Conservation (phyloP, 2,329 filamentous ascomycete genomes). For the Fusarium sarcochroum region DNA sequence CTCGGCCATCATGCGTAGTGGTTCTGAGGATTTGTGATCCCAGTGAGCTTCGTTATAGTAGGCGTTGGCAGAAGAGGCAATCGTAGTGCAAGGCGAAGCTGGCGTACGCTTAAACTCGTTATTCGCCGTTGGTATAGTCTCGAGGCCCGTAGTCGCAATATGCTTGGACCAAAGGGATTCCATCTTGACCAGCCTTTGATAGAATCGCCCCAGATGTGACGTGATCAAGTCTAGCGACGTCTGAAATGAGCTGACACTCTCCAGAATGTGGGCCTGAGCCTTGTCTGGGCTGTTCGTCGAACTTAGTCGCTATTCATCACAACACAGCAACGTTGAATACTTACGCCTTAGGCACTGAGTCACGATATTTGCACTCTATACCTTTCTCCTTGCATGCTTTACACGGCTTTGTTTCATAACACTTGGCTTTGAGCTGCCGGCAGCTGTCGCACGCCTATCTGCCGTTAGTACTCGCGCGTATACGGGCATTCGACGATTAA, state of each 20-base stretch:
- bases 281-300: slow-evolving; percentile 66
- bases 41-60: slow-evolving; percentile 46
- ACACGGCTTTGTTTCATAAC: slow-evolving; percentile 86
- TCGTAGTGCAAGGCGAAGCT: slow-evolving; percentile 41
- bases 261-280: slow-evolving; percentile 71
- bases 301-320: slow-evolving; percentile 23
- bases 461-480: slow-evolving; percentile 28
- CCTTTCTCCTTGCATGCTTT: slow-evolving; percentile 92
- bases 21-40: slow-evolving; percentile 48
- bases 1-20: slow-evolving; percentile 55
- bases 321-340: slow-evolving; percentile 47
- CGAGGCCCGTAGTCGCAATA: slow-evolving; percentile 36
- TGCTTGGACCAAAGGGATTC: slow-evolving; percentile 49
- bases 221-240: slow-evolving; percentile 55
- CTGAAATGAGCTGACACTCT: slow-evolving; percentile 64
- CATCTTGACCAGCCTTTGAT: slow-evolving; percentile 55
- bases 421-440: slow-evolving; percentile 89
- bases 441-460: slow-evolving; percentile 90
- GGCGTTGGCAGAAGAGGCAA: slow-evolving; percentile 38
- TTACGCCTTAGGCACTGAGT: slow-evolving; percentile 92
- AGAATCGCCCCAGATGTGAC: slow-evolving; percentile 56
- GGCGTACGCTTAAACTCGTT: slow-evolving; percentile 49
- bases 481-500: not conserved
- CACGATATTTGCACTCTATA: slow-evolving; percentile 87
- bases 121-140: slow-evolving; percentile 49